Evolutionary conservation across 805 yeast species (phyloP), one percentile per base, ranked within the genome.

Genomic region (Cyberlindnera euphorbiae): DNA sequence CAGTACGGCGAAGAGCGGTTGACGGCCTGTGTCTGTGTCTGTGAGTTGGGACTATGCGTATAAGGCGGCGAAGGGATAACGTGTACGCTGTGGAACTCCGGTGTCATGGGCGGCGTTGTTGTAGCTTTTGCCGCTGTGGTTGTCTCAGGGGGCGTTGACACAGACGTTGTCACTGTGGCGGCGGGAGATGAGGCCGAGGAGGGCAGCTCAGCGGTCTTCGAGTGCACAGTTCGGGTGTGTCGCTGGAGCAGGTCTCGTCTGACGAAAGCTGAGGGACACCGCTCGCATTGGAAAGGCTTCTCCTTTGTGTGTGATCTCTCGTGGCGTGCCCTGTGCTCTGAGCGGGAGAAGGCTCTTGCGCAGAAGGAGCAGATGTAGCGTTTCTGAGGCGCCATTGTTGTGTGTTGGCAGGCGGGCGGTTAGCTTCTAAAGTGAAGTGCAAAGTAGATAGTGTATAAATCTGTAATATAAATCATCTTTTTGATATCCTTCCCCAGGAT

Each of bases 231-330:
- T 30, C 90, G 62, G 41, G 81, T 73, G 56, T 84, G 95, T 26
- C 95, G 64, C 49, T 83, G 85, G 13, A 85, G 63, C 30, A 84
- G 62, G 53, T 84, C 95, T 47, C 93, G 63, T 41, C 95, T 63
- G 1, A 84, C 95, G 63, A 84, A 84, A 3, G 82, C 74, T 32
- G 81, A 73, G 8, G 77, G 68, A 54, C 94, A 84, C 34, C 76
- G 69, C 24, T 72, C 64, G 50, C 95, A 84, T 40, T 76, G 77
- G 60, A 81, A 84, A 1, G 94, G 94, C 44, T 86, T 77, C 50
- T 79, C 86, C 50, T 82, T 82, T 11, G 88, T 82, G 53, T 83
- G 93, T 1, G 87, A 78, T 18, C 89, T 62, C 56, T 83, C 90
- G 50, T 83, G 93, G 32, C 93, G 71, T 28, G 80, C 75, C 47